A percentile compares a stretch with the other conserved stretches of the same genome.
These are phyloP conservation scores for Adansonia gregorii DNA, from an alignment of 441 rosid species.

Conservation along the genomic window DNA sequence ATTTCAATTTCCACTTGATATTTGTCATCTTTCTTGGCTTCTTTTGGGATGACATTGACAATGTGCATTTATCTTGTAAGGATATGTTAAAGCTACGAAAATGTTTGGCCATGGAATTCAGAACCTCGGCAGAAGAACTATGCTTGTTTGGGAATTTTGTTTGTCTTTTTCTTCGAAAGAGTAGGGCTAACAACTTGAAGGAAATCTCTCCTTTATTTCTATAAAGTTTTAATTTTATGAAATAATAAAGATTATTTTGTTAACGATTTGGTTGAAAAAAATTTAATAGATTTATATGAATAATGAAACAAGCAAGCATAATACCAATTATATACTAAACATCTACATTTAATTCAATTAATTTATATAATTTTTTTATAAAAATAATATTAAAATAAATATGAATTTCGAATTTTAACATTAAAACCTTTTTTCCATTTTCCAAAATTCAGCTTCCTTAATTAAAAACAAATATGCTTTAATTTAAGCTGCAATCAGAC, in stretches of 20 bases:
- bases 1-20: conserved; percentile 38
- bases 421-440: too few relatives aligned
- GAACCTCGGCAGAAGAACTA: background rate
- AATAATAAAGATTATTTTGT: conserved; percentile 18
- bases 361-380: too few relatives aligned
- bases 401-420: too few relatives aligned
- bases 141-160: conserved; percentile 22
- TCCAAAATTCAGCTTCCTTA: too few relatives aligned
- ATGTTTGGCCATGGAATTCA: conserved; percentile 32
- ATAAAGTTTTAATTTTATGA: conserved; percentile 36
- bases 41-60: conserved; percentile 40
- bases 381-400: too few relatives aligned
- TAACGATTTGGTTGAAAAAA: background rate
- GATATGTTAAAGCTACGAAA: conserved; percentile 19
- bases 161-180: conserved; percentile 29
- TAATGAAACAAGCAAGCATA: background rate
- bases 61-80: conserved; percentile 37
- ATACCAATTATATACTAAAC: too few relatives aligned
- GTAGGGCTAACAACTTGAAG: conserved; percentile 30
- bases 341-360: too few relatives aligned
- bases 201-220: conserved; percentile 40
- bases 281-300: background rate
- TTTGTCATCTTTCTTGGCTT: conserved; percentile 40
- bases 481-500: too few relatives aligned
- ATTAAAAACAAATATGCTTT: too few relatives aligned